Conservation (phyloP, 2,329 filamentous ascomycete species). For the Exophiala sideris region DNA sequence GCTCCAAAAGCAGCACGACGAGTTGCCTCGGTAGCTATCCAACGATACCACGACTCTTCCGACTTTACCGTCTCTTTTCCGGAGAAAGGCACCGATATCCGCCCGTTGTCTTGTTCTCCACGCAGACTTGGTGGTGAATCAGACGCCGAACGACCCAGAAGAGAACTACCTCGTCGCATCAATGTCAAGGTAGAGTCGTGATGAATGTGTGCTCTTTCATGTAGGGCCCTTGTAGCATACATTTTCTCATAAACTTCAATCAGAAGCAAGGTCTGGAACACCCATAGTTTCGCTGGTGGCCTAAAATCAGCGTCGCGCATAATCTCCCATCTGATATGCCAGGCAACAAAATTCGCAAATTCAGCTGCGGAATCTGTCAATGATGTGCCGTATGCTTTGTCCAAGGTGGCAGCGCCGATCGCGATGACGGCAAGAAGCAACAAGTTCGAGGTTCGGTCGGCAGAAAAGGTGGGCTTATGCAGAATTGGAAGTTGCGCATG, state of each 20-base stretch:
- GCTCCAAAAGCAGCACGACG: constrained; percentile 86
- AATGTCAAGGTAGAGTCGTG: constrained; percentile 92
- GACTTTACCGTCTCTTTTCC: constrained; percentile 59
- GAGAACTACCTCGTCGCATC: constrained; percentile 87
- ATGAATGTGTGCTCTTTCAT: constrained; percentile 93
- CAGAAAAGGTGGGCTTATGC: constrained; percentile 88
- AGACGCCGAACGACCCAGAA: constrained; percentile 79
- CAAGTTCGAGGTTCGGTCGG: constrained; percentile 79
- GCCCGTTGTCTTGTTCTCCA: constrained; percentile 52
- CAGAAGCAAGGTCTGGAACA: constrained; percentile 85
- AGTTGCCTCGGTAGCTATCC: constrained; percentile 91
- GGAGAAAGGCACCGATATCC: constrained; percentile 39
- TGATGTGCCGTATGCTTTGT: constrained; percentile 72
- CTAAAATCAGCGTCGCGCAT: constrained; percentile 89
- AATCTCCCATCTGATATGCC: constrained; percentile 92
- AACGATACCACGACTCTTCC: constrained; percentile 92
- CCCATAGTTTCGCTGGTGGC: constrained; percentile 90
- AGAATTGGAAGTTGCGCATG: constrained; percentile 92
- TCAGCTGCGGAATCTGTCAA: constrained; percentile 74
- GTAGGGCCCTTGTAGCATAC: constrained; percentile 86
- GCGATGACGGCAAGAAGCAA: constrained; percentile 86
- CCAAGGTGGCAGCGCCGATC: constrained; percentile 84
- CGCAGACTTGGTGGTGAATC: constrained; percentile 77
- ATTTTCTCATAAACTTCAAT: constrained; percentile 97
- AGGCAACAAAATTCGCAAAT: constrained; percentile 83